Percentiles rank a stretch among this genome's conserved stretches.
phyloP scores from a whole-genome alignment of 2,329 filamentous ascomycete species.

The Corynespora cassiicola region DNA sequence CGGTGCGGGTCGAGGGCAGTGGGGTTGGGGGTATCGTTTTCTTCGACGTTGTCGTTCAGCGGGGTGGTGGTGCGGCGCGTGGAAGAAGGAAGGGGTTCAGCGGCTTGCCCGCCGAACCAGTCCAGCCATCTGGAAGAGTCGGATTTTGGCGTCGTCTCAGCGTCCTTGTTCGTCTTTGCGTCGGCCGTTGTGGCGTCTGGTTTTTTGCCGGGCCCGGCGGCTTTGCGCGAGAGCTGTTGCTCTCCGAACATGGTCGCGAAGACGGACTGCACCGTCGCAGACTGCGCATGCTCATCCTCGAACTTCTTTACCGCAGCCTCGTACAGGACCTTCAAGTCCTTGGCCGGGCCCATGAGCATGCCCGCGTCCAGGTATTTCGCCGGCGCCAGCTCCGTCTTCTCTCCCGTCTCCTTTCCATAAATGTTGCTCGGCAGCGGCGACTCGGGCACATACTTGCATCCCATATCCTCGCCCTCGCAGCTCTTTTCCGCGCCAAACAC shows the following conservation, averaged over 20 bases:
- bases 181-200: too few species aligned
- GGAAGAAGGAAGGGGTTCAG: too few species aligned
- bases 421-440: conserved; percentile 58
- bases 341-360: conserved; percentile 58
- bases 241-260: conserved; percentile 61
- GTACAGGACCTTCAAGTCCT: conserved; percentile 56
- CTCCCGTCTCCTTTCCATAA: conserved; percentile 55
- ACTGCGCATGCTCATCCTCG: conserved; percentile 35
- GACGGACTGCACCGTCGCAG: conserved; percentile 49
- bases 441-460: conserved; percentile 61
- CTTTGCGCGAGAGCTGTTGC: conserved; percentile 59
- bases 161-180: conserved; percentile 36
- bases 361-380: conserved; percentile 56
- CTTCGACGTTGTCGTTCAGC: conserved; percentile 11
- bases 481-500: conserved; percentile 63
- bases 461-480: conserved; percentile 58
- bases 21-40: conserved; percentile 12
- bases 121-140: conserved; percentile 42
- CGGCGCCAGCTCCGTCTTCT: conserved; percentile 23
- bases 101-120: conserved; percentile 45
- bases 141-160: conserved; percentile 13
- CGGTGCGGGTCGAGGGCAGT: conserved; percentile 42
- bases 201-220: conserved; percentile 28
- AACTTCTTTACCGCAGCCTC: conserved; percentile 49
- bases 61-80: too few species aligned